Evolutionary conservation across 2,329 filamentous ascomycete species (phyloP), one percentile per base, ranked within the genome.

Genomic region (Calonectria hongkongensis): DNA sequence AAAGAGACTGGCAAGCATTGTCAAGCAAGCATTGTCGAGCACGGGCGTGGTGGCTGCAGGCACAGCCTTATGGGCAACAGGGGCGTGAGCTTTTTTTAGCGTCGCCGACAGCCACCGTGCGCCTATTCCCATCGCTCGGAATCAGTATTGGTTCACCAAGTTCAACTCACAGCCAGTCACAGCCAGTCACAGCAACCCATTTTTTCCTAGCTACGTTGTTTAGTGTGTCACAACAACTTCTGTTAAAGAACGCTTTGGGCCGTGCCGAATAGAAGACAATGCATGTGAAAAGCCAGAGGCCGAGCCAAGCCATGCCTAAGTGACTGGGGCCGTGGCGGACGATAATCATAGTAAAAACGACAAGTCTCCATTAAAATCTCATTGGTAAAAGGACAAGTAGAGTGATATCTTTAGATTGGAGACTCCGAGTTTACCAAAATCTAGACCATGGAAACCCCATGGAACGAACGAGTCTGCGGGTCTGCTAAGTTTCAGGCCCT

Each of bases 31-130:
- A n/a, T 36, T 72, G 75, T 71, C 73, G 72, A 75, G 71, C 68
- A 58, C 56, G 68, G 75, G 72, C 73, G 36, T 54, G 62, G 39
- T 60, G 65, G 54, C 65, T 69, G 76, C 72, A 73, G 74, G 74
- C 76, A 79, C 60, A 78, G 75, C 77, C 77, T 74, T 79, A 79
- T 73, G 67, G 71, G 62, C 71, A 71, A 69, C 77, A 77, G 72
- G 76, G 74, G 67, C 43, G 27, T 51, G 15, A 45, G 58, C 65
- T 64, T 71, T 56, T 74, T 73, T 74, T 64, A 70, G 58, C 58
- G 76, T 74, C 74, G 69, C 66, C 70, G 60, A 62, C 50, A 47
- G 33, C 66, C 60, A 70, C 45, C 30, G 50, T 41, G 66, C 58
- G 48, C 51, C 66, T 70, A 66, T 70, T 70, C 62, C 66, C 51